A percentile compares a stretch with the other conserved stretches of the same genome.
Conservation (phyloP, 2,329 filamentous ascomycete genomes). For the Xenosphaeropsis pyriputrescens region DNA sequence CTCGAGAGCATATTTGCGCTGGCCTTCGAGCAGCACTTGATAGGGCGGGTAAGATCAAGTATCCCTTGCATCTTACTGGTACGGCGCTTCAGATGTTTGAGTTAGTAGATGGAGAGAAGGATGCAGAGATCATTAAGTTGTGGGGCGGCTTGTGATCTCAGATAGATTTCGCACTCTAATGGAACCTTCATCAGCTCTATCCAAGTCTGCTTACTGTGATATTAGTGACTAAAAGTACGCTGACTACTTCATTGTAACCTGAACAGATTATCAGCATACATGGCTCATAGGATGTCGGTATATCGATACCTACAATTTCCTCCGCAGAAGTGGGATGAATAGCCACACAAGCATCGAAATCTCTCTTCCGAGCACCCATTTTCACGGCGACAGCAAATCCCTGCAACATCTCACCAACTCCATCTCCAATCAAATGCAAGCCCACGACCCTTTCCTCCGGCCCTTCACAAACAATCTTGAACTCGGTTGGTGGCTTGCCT, state of each 20-base stretch:
- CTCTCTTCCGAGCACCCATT: conserved; percentile 67
- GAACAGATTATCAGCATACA: too few species aligned
- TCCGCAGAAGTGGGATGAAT: conserved; percentile 68
- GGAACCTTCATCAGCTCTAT: too few species aligned
- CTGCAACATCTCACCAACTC: conserved; percentile 56
- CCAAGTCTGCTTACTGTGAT: too few species aligned
- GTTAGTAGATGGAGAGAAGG: background rate
- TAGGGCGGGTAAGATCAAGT: background rate
- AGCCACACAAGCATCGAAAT: conserved; percentile 62
- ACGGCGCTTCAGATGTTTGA: background rate
- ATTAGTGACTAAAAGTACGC: too few species aligned
- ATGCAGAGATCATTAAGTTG: background rate
- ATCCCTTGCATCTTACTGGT: background rate
- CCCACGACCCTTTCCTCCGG: conserved; percentile 33
- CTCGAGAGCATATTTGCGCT: too few species aligned
- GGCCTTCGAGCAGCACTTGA: background rate
- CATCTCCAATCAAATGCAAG: conserved; percentile 30
- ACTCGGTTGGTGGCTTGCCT: conserved; percentile 32
- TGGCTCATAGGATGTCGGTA: too few species aligned
- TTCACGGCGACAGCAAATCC: conserved; percentile 65
- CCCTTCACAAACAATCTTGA: conserved; percentile 32
- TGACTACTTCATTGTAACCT: too few species aligned
- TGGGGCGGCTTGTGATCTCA: conserved; percentile 14
- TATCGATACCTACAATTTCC: conserved; percentile 38
- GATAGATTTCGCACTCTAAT: too few species aligned